These are phyloP conservation scores for Rhipidocladum racemiflorum DNA, from an alignment of 176 grass and related monocot genomes.

Conservation along the genomic window DNA sequence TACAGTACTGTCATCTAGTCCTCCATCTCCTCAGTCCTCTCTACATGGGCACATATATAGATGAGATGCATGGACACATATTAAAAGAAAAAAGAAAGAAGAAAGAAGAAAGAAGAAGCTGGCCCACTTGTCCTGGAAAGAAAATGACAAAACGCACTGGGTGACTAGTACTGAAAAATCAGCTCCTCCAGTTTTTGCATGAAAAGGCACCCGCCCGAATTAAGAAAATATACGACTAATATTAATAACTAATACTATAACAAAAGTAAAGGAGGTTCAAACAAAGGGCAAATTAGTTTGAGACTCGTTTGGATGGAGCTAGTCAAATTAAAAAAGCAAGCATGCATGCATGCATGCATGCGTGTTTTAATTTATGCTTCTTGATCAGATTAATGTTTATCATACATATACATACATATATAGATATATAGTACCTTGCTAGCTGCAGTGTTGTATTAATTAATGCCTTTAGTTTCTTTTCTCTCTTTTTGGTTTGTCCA, in stretches of 20 bases:
- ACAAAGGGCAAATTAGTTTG: conserved; percentile 28
- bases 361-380: background rate
- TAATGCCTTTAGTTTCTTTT: too few species aligned
- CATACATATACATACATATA: background rate
- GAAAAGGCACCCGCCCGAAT: background rate
- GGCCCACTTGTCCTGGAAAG: conserved; percentile 30
- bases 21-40: too few species aligned
- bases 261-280: background rate
- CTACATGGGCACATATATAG: conserved; percentile 13
- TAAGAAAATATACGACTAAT: background rate
- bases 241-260: background rate
- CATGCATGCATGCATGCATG: too few species aligned
- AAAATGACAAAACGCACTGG: conserved; percentile 21
- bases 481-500: too few species aligned
- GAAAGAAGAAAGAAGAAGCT: too few species aligned
- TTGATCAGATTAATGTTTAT: background rate
- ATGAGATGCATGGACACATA: background rate
- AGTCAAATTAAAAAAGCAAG: too few species aligned
- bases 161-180: background rate
- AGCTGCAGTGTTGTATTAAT: too few species aligned
- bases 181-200: background rate
- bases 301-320: conserved; percentile 16
- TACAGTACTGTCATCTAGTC: too few species aligned
- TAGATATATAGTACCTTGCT: background rate
- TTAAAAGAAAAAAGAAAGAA: too few species aligned